phyloP scores from a whole-genome alignment of 257 asterid genomes.

The Solanum piurae region DNA sequence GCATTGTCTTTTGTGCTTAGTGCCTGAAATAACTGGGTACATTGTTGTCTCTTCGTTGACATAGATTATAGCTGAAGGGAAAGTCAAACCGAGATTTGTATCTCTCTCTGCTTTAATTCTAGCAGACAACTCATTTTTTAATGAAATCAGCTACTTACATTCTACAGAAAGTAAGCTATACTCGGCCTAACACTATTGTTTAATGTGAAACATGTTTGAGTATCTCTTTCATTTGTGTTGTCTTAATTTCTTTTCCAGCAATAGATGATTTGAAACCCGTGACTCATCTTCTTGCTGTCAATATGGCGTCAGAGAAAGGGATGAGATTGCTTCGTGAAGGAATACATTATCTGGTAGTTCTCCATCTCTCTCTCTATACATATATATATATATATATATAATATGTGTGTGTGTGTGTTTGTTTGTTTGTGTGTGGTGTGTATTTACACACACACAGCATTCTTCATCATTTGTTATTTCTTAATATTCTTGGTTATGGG shows the following conservation, averaged over 20 bases:
- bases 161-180: constrained; percentile 67
- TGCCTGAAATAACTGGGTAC: neutral
- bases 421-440: neutral
- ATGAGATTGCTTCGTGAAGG: constrained; percentile 85
- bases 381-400: neutral
- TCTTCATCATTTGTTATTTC: neutral
- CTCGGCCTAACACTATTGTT: constrained; percentile 11
- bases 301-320: constrained; percentile 70
- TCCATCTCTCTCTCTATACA: neutral
- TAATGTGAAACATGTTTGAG: constrained; percentile 3
- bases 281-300: constrained; percentile 86
- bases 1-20: neutral
- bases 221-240: constrained; percentile 11
- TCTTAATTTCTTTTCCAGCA: constrained; percentile 39
- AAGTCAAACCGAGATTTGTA: constrained; percentile 66
- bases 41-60: constrained; percentile 10
- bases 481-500: neutral
- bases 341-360: constrained; percentile 72
- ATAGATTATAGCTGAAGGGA: constrained; percentile 87
- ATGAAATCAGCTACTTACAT: constrained; percentile 67
- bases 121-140: constrained; percentile 46
- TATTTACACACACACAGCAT: neutral
- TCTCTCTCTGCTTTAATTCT: constrained; percentile 60
- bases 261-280: constrained; percentile 92
- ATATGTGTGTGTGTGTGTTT: neutral